Evolutionary conservation across 1,139 yeast species (phyloP).

Genomic region (Geotrichum reessii): DNA sequence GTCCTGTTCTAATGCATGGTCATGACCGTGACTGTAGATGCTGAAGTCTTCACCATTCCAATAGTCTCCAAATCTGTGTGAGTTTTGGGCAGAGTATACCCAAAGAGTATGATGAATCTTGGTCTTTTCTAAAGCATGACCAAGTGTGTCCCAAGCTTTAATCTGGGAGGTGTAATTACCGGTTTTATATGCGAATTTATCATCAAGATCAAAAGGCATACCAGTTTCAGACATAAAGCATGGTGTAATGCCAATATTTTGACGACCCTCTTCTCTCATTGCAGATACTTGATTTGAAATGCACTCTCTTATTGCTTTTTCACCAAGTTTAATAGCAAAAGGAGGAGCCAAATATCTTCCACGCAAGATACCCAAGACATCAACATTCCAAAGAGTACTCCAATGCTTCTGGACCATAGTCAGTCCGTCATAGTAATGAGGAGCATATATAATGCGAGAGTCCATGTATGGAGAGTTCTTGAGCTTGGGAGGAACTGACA

Average conservation of each 20-base stretch:
- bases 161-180: conserved; percentile 67
- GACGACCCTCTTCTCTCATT: conserved; percentile 55
- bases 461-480: conserved; percentile 55
- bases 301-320: conserved; percentile 64
- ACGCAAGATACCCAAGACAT: conserved; percentile 74
- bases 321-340: conserved; percentile 73
- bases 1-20: conserved; percentile 3
- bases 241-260: conserved; percentile 54
- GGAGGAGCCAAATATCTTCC: conserved; percentile 66
- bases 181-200: conserved; percentile 54
- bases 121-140: conserved; percentile 66
- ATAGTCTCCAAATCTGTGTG: conserved; percentile 72
- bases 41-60: conserved; percentile 92
- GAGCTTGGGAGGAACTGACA: conserved; percentile 70
- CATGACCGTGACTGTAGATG: conserved; percentile 42
- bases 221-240: conserved; percentile 83
- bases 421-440: conserved; percentile 87
- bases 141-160: conserved; percentile 70
- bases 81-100: conserved; percentile 67
- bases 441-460: conserved; percentile 60
- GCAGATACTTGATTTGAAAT: conserved; percentile 57
- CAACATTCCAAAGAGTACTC: conserved; percentile 59
- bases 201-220: conserved; percentile 89
- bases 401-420: conserved; percentile 80
- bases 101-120: conserved; percentile 69